Evolutionary conservation across 495 filamentous ascomycete species (phyloP), one percentile per base, ranked within the genome.

Genomic region (Penicillium atrosanguineum): DNA sequence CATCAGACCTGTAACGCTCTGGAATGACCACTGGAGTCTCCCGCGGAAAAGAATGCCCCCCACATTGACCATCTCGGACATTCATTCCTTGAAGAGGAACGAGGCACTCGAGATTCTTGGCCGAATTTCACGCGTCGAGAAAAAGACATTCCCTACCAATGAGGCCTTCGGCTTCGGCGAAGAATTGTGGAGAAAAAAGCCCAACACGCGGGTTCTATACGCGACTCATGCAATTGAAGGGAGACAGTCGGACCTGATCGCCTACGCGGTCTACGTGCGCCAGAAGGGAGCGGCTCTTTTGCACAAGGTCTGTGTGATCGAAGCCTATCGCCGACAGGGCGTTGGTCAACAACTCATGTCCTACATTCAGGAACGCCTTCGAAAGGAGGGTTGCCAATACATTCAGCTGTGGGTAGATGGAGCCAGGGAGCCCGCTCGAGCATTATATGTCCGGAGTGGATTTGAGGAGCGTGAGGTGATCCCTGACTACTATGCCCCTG

Each of bases 351-450:
- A 69, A 60, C 69, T 84, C 47, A 62, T 86, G 60, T 55, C 69
- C 52, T 69, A 71, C 54, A 73, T 82, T 56, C 68, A 71, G 29
- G 61, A 68, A 47, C 71, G 73, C 46, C 64, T 85, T 21, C 68
- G 64, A 57, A 77, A 71, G 60, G 77, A 80, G 60, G 79, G 80
- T 45, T 81, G 82, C 63, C 69, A 71, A 44, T 74, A 65, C 39
- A 75, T 86, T 37, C 76, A 84, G 46, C 65, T 85, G 44, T 86
- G 82, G 83, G 83, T 84, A 23, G 83, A 86, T 59, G 72, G 77
- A 68, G 70, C 57, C 39, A 77, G 80, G 56, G 62, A 68, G 23
- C 65, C 76, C 49, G 80, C 83, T 6, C 67, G 77, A 45, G 63
- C 62, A 41, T 50, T 86, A 48, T 86, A 85, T 68, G 26, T 50